phyloP scores from a whole-genome alignment of 2,329 filamentous ascomycete genomes.

The Helotiales sp. region DNA sequence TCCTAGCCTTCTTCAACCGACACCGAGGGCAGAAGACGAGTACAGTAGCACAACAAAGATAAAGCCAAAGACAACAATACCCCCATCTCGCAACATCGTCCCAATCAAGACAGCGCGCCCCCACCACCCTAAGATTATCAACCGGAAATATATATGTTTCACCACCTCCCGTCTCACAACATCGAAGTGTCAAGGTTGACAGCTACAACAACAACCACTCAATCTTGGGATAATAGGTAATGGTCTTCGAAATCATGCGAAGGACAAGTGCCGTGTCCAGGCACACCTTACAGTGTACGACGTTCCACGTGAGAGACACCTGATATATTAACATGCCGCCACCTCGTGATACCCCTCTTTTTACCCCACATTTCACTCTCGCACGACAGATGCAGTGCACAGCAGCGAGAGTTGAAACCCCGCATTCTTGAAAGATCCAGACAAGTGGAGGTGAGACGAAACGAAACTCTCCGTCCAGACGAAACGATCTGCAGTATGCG shows the following conservation, averaged over 20 bases:
- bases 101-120: not conserved
- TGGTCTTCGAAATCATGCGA: not conserved
- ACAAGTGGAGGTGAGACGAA: not conserved
- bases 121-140: not conserved
- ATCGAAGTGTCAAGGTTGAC: not conserved
- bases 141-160: slow-evolving; percentile 3
- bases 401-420: not conserved
- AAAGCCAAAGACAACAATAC: not conserved
- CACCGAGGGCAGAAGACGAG: not conserved
- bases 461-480: not conserved
- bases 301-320: not conserved
- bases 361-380: not conserved
- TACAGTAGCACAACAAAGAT: not conserved
- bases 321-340: not conserved
- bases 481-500: not conserved
- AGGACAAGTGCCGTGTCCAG: not conserved
- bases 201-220: not conserved
- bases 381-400: not conserved
- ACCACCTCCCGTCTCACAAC: not conserved
- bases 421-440: not conserved
- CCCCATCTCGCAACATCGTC: not conserved
- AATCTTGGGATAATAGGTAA: not conserved
- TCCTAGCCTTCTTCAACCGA: not conserved
- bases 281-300: slow-evolving; percentile 3
- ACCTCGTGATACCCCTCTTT: not conserved